Conservation (phyloP, 805 yeast genomes). For the Kazachstania africana region DNA sequence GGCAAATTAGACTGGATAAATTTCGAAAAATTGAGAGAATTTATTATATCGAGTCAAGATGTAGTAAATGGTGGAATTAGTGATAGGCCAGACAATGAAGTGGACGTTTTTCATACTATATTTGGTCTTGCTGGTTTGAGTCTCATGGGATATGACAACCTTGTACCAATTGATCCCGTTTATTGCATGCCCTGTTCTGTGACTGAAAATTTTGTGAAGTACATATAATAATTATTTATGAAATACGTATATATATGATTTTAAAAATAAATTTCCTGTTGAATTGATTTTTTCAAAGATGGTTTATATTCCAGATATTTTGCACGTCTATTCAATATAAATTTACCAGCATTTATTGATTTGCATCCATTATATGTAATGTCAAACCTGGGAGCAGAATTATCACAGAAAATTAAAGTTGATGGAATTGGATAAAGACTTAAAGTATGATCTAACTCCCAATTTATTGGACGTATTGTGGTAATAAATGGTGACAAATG, state of each 20-base stretch:
- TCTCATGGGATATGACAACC: constrained; percentile 48
- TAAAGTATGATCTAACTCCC: constrained; percentile 60
- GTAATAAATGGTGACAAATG: constrained; percentile 70
- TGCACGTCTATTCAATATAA: constrained; percentile 37
- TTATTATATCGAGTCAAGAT: constrained; percentile 74
- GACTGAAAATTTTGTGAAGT: constrained; percentile 26
- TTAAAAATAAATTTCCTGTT: constrained; percentile 35
- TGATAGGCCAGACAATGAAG: constrained; percentile 83
- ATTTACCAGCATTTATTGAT: constrained; percentile 59
- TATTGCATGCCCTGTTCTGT: constrained; percentile 63
- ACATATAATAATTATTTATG: constrained; percentile 19
- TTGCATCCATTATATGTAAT: constrained; percentile 75
- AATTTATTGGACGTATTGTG: constrained; percentile 47
- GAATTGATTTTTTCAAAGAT: constrained; percentile 37
- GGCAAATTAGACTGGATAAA: constrained; percentile 70
- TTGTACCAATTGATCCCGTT: constrained; percentile 67
- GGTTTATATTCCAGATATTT: constrained; percentile 70
- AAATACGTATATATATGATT: background rate
- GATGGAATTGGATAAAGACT: constrained; percentile 73
- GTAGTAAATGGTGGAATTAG: constrained; percentile 74
- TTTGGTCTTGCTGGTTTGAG: constrained; percentile 87
- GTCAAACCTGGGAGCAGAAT: constrained; percentile 59
- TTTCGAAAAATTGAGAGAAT: constrained; percentile 42
- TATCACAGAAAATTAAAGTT: constrained; percentile 50
- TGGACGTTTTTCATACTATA: constrained; percentile 85